phyloP scores from a whole-genome alignment of 345 rosid genomes.

The Salix koriyanagi region DNA sequence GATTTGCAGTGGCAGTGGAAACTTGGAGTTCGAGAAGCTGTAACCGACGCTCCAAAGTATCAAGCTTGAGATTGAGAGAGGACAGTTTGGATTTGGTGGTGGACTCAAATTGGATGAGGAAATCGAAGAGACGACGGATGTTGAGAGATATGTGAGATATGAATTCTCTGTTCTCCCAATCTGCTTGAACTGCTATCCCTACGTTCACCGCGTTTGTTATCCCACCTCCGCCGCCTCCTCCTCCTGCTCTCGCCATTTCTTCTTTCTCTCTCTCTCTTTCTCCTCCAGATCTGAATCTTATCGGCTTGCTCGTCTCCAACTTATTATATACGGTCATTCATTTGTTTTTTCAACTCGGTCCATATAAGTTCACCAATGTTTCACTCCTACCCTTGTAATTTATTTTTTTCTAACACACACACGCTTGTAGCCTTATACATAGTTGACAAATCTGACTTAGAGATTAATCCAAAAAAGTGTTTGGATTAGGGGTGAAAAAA shows the following conservation, averaged over 20 bases:
- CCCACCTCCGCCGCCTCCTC: slow-evolving; percentile 35
- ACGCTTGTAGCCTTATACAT: too few species aligned
- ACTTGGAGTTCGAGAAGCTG: slow-evolving; percentile 92
- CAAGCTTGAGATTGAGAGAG: slow-evolving; percentile 76
- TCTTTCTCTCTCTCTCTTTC: neutral
- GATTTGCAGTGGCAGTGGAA: slow-evolving; percentile 77
- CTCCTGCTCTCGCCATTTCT: slow-evolving; percentile 78
- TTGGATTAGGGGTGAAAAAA: too few species aligned
- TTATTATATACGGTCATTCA: too few species aligned
- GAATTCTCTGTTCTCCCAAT: slow-evolving; percentile 99
- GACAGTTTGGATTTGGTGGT: slow-evolving; percentile 88
- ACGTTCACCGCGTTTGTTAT: slow-evolving; percentile 96
- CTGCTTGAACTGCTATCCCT: slow-evolving; percentile 99
- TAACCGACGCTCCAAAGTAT: slow-evolving; percentile 79
- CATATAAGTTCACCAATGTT: too few species aligned
- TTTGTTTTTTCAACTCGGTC: too few species aligned
- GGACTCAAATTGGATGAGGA: slow-evolving; percentile 92
- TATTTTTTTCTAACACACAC: too few species aligned
- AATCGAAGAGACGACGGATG: slow-evolving; percentile 97
- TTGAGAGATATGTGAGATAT: slow-evolving; percentile 95
- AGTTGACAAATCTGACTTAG: too few species aligned
- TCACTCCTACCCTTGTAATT: too few species aligned
- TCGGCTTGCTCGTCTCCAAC: too few species aligned
- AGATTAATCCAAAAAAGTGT: too few species aligned
- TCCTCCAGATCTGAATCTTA: neutral